Conservation (phyloP, 2,329 filamentous ascomycete genomes). For the Hypoxylon sp. region DNA sequence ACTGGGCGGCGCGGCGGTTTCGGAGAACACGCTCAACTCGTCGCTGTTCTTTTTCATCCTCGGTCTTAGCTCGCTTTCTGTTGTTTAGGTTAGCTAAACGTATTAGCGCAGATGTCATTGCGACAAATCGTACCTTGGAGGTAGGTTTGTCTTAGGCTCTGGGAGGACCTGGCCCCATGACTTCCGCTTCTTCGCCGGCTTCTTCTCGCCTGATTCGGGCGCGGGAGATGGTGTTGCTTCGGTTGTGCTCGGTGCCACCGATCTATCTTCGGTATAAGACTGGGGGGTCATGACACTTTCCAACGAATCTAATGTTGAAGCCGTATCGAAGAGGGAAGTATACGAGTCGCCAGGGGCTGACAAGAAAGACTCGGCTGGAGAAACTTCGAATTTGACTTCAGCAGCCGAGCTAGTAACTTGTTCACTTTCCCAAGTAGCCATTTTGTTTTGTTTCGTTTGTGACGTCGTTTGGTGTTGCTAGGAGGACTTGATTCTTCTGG, state of each 20-base stretch:
- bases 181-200: slow-evolving; percentile 90
- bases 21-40: slow-evolving; percentile 96
- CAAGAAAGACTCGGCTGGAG: slow-evolving; percentile 63
- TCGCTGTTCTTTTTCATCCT: slow-evolving; percentile 98
- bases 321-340: slow-evolving; percentile 57
- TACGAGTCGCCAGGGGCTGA: slow-evolving; percentile 60
- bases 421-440: slow-evolving; percentile 52
- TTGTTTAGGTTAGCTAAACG: slow-evolving; percentile 34
- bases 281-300: slow-evolving; percentile 60
- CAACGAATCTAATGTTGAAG: slow-evolving; percentile 54
- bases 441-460: slow-evolving; percentile 38
- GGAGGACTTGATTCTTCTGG: slow-evolving; percentile 35
- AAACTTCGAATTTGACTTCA: slow-evolving; percentile 61
- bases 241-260: slow-evolving; percentile 29
- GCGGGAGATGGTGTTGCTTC: slow-evolving; percentile 35
- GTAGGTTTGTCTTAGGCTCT: slow-evolving; percentile 94
- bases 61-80: slow-evolving; percentile 97
- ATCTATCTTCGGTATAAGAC: slow-evolving; percentile 46
- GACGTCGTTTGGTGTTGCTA: slow-evolving; percentile 12
- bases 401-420: slow-evolving; percentile 50
- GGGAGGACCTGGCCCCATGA: slow-evolving; percentile 98
- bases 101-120: slow-evolving; percentile 26
- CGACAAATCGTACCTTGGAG: slow-evolving; percentile 72
- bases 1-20: slow-evolving; percentile 95
- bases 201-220: slow-evolving; percentile 61